Evolutionary conservation across 805 yeast species (phyloP).

Genomic region (Wickerhamomyces xylosicus): DNA sequence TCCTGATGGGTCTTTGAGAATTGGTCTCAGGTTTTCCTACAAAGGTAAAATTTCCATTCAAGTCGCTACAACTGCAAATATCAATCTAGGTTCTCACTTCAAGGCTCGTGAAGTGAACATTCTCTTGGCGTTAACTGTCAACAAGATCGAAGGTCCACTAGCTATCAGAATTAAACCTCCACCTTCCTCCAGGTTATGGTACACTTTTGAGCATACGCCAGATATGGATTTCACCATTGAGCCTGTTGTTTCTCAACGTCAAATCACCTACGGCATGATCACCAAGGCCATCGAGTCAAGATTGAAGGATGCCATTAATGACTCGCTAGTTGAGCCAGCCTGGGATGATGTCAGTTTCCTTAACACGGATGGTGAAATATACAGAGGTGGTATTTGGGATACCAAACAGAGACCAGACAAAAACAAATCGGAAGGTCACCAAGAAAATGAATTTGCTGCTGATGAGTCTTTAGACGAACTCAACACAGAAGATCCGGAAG

Average conservation of each 20-base stretch:
- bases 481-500: background rate
- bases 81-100: constrained; percentile 69
- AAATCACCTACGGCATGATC: constrained; percentile 65
- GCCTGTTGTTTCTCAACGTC: constrained; percentile 84
- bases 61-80: constrained; percentile 68
- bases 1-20: constrained; percentile 68
- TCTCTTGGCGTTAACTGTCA: constrained; percentile 57
- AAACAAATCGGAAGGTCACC: background rate
- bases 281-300: constrained; percentile 73
- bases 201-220: constrained; percentile 75
- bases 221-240: constrained; percentile 65
- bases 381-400: constrained; percentile 93
- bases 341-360: constrained; percentile 82
- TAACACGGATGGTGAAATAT: constrained; percentile 54
- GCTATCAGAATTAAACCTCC: constrained; percentile 71
- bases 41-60: constrained; percentile 69
- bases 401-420: constrained; percentile 19
- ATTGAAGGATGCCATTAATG: constrained; percentile 68
- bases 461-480: no score
- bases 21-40: constrained; percentile 55
- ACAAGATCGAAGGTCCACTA: constrained; percentile 64
- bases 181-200: constrained; percentile 89
- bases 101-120: constrained; percentile 66
- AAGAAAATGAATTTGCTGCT: constrained; percentile 4
- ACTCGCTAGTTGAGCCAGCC: constrained; percentile 72